Conservation (phyloP, 2,329 filamentous ascomycete genomes). For the Fusarium graminum region DNA sequence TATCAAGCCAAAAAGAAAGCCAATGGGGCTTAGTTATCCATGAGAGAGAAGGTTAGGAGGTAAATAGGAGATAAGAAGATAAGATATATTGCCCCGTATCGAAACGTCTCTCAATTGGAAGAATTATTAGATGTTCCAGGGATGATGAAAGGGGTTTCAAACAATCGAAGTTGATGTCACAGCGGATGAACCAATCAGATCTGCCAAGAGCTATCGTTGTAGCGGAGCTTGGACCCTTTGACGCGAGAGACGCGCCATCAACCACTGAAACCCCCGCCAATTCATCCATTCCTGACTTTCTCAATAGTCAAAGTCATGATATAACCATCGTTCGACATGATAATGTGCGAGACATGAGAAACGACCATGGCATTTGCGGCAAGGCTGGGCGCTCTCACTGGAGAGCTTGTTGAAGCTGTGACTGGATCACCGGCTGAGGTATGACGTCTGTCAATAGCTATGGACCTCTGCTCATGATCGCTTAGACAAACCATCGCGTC, state of each 20-base stretch:
- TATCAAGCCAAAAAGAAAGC: slow-evolving; percentile 28
- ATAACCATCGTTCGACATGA: slow-evolving; percentile 27
- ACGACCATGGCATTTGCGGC: slow-evolving; percentile 77
- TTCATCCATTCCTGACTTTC: slow-evolving; percentile 1
- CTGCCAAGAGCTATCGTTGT: slow-evolving; percentile 6
- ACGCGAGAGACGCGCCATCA: slow-evolving; percentile 47
- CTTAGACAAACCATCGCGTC: slow-evolving; percentile 54
- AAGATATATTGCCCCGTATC: neutral
- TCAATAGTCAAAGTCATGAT: slow-evolving; percentile 33
- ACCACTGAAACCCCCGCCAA: slow-evolving; percentile 37
- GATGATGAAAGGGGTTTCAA: slow-evolving; percentile 42
- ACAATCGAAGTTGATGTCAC: slow-evolving; percentile 45
- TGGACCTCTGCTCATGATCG: slow-evolving; percentile 23
- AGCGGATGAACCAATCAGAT: slow-evolving; percentile 38
- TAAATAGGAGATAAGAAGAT: neutral
- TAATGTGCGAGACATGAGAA: slow-evolving; percentile 33
- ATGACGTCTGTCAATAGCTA: slow-evolving; percentile 31
- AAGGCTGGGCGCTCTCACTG: slow-evolving; percentile 72
- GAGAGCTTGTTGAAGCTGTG: slow-evolving; percentile 77
- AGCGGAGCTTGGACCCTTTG: slow-evolving; percentile 36
- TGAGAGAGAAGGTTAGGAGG: slow-evolving; percentile 9
- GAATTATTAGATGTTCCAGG: slow-evolving; percentile 9
- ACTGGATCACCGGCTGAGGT: slow-evolving; percentile 68
- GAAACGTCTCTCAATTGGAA: slow-evolving; percentile 10
- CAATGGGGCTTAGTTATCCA: slow-evolving; percentile 37